These are phyloP conservation scores for Tetradesmus obliquus DNA, from an alignment of 139 green algal genomes.

Conservation along the genomic window DNA sequence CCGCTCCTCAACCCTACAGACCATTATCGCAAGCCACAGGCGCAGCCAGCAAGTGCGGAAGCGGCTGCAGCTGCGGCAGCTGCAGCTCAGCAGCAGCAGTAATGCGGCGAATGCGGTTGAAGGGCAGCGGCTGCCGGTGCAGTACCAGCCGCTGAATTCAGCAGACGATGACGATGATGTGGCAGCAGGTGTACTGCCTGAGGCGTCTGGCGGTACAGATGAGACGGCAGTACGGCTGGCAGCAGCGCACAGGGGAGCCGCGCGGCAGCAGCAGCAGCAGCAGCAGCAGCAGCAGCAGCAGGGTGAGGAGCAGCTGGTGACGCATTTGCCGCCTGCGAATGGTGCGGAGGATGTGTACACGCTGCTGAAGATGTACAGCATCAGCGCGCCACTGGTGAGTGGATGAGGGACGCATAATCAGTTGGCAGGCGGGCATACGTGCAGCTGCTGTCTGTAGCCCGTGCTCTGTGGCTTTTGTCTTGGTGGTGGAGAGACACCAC, in stretches of 20 bases:
- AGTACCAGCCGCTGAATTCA: conserved; percentile 38
- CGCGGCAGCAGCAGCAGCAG: conserved; percentile 11
- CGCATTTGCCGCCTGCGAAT: conserved; percentile 60
- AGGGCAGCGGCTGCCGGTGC: conserved; percentile 48
- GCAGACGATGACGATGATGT: conserved; percentile 41
- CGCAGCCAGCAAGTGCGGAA: conserved; percentile 52
- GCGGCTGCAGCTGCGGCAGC: conserved; percentile 44
- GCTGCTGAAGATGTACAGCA: conserved; percentile 73
- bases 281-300: conserved; percentile 24
- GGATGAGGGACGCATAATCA: too few species aligned
- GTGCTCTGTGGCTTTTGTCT: too few species aligned
- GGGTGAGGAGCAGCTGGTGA: conserved; percentile 19
- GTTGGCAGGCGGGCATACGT: too few species aligned
- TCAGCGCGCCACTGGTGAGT: conserved; percentile 53
- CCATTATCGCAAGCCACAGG: conserved; percentile 55
- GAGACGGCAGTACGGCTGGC: conserved; percentile 11
- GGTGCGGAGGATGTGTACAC: conserved; percentile 62
- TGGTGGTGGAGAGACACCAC: too few species aligned
- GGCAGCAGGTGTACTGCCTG: conserved; percentile 26
- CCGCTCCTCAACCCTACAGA: conserved; percentile 34
- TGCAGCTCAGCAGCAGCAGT: conserved; percentile 1
- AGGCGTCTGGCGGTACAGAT: background rate
- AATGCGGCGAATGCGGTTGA: background rate
- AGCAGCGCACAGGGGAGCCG: background rate
- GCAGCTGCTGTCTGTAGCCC: too few species aligned